Conservation (phyloP, 129 eudicot genomes). For the Lactuca saligna region DNA sequence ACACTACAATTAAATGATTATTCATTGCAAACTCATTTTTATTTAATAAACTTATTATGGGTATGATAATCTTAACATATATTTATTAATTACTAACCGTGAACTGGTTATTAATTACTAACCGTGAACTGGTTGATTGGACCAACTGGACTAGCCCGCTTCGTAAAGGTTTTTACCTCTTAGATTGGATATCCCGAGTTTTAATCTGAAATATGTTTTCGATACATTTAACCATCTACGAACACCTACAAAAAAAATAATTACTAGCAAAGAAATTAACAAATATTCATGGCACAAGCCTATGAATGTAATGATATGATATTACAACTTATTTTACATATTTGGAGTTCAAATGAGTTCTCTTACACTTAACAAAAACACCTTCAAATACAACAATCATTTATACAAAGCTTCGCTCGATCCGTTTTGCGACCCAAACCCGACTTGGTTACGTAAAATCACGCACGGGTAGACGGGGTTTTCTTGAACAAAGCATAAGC, state of each 20-base stretch:
- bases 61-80: no score
- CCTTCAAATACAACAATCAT: conserved; percentile 13
- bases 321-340: conserved; percentile 23
- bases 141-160: no score
- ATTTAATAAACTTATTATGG: no score
- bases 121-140: no score
- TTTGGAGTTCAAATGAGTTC: conserved; percentile 10
- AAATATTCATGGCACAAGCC: not conserved
- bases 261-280: not conserved
- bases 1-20: no score
- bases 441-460: conserved; percentile 12
- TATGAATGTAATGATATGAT: conserved; percentile 12
- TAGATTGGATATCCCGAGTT: no score
- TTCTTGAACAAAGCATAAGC: conserved; percentile 48
- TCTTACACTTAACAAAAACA: conserved; percentile 5
- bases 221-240: no score
- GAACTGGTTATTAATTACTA: no score
- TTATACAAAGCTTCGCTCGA: conserved; percentile 21
- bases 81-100: no score
- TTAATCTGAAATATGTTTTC: no score
- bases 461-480: conserved; percentile 37
- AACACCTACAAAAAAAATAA: not conserved
- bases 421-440: not conserved
- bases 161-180: no score
- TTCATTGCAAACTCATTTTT: no score